Evolutionary conservation across 2,329 filamentous ascomycete genomes (phyloP), one percentile per base, ranked within the genome.

Genomic region (Aspergillus oerlinghausenensis): DNA sequence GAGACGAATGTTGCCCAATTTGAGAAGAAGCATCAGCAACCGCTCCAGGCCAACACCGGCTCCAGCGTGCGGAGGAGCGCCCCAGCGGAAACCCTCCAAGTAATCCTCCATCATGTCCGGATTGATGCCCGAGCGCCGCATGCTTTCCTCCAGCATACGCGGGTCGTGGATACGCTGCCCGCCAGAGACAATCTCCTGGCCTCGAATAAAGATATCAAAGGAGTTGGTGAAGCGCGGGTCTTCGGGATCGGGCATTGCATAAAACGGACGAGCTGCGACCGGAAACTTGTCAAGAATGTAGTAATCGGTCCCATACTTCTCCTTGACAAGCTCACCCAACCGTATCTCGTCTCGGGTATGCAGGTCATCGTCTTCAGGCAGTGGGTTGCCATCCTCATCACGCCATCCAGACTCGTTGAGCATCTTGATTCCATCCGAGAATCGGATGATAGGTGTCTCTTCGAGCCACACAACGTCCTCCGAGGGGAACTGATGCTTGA

Each of bases 271-370:
- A 2, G 90, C 92, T 6, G 85, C 87, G 23, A 84, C 79, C 0
- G 92, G 92, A 78, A 97, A 97, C 69, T 95, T 96, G 81, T 97
- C 92, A 43, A 97, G 82, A 60, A 97, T 88, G 74, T 94, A 97
- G 77, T 95, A 96, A 67, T 97, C 92, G 0, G 92, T 95, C 55
- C 84, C 81, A 67, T 88, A 94, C 76, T 92, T 92, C 69, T 95
- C 85, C 75, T 89, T 93, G 67, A 97, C 85, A 17, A 97, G 78
- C 67, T 90, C 81, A 9, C 93, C 92, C 0, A 97, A 82, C 14
- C 89, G 86, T 25, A 95, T 92, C 76, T 97, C 92, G 58, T 94
- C 90, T 21, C 89, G 82, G 0, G 92, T 97, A 49, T 86, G 86
- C 25, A 97, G 79, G 70, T 97, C 92, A 69, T 96, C 90, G 29